Conservation (phyloP, 495 filamentous ascomycete species). For the Neurospora hispaniola region DNA sequence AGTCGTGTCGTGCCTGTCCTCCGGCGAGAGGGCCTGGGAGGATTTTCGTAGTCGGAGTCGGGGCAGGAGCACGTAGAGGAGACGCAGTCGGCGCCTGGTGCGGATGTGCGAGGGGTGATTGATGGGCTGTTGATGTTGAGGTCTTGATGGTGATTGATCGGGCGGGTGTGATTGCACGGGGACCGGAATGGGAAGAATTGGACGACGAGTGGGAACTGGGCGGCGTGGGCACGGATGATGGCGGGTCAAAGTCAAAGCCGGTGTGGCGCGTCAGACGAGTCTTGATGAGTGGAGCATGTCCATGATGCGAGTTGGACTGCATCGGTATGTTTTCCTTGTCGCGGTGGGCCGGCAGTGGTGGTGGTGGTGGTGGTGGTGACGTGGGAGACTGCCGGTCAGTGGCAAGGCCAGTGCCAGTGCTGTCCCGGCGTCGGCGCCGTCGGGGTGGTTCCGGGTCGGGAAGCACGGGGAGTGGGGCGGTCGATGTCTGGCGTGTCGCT, state of each 20-base stretch:
- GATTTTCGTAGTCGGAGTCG: not conserved
- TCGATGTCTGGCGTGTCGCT: constrained; percentile 33
- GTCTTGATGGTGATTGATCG: not conserved
- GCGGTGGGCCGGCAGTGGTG: not conserved
- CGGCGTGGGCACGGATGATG: not conserved
- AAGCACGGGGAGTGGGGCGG: constrained; percentile 18
- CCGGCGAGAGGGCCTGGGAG: not conserved
- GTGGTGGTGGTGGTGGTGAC: not conserved
- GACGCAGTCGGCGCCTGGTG: not conserved
- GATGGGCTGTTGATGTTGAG: not conserved
- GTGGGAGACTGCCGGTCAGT: constrained; percentile 4
- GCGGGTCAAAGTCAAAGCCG: not conserved
- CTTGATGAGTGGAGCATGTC: not conserved
- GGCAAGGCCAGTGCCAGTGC: not conserved
- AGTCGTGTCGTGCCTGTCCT: not conserved
- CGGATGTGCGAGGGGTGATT: not conserved
- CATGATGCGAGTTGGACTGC: not conserved
- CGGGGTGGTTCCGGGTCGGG: constrained; percentile 20
- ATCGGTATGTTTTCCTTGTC: constrained; percentile 24
- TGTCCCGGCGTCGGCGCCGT: constrained; percentile 24
- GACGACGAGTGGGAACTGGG: not conserved
- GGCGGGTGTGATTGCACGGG: not conserved
- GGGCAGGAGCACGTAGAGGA: not conserved
- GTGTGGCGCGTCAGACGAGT: constrained; percentile 15
- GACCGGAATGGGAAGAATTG: not conserved